Base-by-base conservation (phyloP, 768 basidiomycete species). In the Trichaptum fuscoviolaceum region DNA sequence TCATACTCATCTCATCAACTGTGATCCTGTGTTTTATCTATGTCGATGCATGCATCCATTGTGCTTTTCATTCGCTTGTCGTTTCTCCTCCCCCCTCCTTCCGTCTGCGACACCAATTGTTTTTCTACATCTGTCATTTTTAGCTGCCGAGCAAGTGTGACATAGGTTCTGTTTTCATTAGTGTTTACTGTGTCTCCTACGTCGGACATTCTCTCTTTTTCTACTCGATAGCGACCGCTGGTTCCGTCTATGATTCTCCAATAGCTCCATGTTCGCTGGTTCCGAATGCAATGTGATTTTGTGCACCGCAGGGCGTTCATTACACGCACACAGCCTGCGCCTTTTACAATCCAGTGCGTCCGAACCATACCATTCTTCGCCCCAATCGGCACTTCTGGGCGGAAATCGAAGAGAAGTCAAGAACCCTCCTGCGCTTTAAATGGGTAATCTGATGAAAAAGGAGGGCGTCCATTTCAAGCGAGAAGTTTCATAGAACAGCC, bases 401-500 rank as follows among this genome's bases (percentile, higher is more conserved):
- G 30, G 42, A 52, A 52, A 52, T 52, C 42, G 42, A 52, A 52
- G 42, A 52, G 42, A 52, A 52, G 42, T 3, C 42, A 52, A 30
- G 42, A 15, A 12, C 42, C 12, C 6, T 52, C 42, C 42, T 36
- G 35, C 35, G n/a, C 30, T 30, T 30, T 30, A 30, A 52, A 52
- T 52, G 42, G 42, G 42, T 52, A 52, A 52, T 52, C 42, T 52
- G 42, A 52, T 52, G 42, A 52, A 52, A 52, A 52, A 4, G 42
- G 42, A 52, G 42, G 42, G 10, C 15, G 20, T 12, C 42, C 42
- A 52, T 52, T 52, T 52, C 42, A 52, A 52, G 42, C 42, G 42
- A 52, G 42, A 52, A 52, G 42, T 52, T 52, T 52, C 42, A 52
- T 52, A 52, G 42, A 52, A 52, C 42, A 52, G 42, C 42, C 42